Evolutionary conservation across 2,329 filamentous ascomycete genomes (phyloP), one percentile per base, ranked within the genome.

Genomic region (Penicillium verrucosum): DNA sequence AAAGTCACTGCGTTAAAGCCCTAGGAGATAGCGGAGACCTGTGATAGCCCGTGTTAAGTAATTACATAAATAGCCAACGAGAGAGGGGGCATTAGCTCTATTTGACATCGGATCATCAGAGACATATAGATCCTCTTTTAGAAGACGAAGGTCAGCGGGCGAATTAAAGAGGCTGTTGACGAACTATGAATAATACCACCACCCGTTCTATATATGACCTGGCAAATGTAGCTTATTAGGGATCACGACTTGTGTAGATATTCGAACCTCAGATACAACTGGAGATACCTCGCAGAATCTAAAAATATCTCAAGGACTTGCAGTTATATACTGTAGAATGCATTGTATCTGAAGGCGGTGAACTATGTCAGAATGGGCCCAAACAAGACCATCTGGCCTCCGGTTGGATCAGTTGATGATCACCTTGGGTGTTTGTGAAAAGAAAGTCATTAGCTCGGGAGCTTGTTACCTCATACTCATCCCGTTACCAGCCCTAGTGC

Each of bases 301-400:
- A 43, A 25, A 44, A 27, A 25, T 18, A 34, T 25, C n/a, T 23
- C 21, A 11, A 51, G 9, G 12, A 18, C 37, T 32, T 38, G n/a
- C 32, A 52, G 21, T 21, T 21, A 21, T 21, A 21, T 21, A 21
- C 3, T 29, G 11, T 42, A 32, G 9, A 23, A 40, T 45, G 29
- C 41, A 37, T 30, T 29, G 49, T 49, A 32, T 45, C 53, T 34
- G 54, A 64, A 73, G 70, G 72, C 72, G 71, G 72, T 74, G 67
- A 74, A 66, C 45, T 51, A 53, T 56, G 68, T 71, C 67, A 68
- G 58, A 70, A 68, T 66, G 53, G 45, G 61, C 62, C 56, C 51
- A 65, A 68, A 71, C 66, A 69, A 56, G 54, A 51, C 69, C 64
- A 71, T 69, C 68, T 72, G 70, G 67, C 69, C 67, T 70, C 51